These are phyloP conservation scores for Colletotrichum sp. DNA, from an alignment of 2,329 filamentous ascomycete genomes.

Conservation along the genomic window DNA sequence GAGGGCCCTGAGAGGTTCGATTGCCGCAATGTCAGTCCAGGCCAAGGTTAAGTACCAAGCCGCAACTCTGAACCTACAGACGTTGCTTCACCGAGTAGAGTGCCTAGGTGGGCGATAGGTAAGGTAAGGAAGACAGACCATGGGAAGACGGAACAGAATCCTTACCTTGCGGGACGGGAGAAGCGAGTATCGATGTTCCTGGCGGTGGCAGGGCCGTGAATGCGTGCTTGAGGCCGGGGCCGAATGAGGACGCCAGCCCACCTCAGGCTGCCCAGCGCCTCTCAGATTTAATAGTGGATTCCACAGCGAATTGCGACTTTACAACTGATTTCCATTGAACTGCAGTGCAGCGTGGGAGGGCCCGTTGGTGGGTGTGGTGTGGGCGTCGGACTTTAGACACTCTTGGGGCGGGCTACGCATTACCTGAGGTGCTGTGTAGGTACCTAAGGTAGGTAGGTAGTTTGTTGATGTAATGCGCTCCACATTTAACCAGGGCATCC, in stretches of 20 bases:
- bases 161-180: neutral
- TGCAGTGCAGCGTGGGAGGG: neutral
- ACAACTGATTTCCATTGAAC: neutral
- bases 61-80: neutral
- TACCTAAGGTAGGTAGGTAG: neutral
- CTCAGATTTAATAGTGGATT: neutral
- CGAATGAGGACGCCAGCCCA: neutral
- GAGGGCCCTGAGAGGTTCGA: neutral
- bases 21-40: neutral
- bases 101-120: neutral
- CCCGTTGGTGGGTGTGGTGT: neutral
- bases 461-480: conserved; percentile 6
- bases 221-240: neutral
- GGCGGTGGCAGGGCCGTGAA: neutral
- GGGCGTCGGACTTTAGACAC: neutral
- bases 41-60: neutral
- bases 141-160: neutral
- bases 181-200: neutral
- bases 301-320: neutral
- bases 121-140: neutral
- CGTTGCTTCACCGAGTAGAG: neutral
- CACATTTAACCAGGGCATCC: neutral
- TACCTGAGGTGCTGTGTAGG: neutral
- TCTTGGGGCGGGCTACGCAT: neutral
- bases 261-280: neutral